phyloP scores from a whole-genome alignment of 495 filamentous ascomycete genomes.

The Penicillium paxilli region DNA sequence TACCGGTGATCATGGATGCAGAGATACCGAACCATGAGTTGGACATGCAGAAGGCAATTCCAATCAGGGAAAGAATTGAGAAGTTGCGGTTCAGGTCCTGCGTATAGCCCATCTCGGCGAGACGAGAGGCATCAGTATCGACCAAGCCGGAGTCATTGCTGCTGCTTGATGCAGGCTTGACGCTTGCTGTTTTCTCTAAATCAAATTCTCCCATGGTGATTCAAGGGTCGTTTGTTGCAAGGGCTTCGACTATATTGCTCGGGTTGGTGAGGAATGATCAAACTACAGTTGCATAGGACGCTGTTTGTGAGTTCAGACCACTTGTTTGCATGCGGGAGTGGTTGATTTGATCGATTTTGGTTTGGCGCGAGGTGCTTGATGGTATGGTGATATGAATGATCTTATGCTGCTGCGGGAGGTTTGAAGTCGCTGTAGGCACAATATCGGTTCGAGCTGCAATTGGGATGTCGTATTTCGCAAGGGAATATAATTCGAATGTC shows the following conservation, averaged over 20 bases:
- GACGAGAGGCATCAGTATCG: conserved; percentile 31
- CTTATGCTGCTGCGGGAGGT: background rate
- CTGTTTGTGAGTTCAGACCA: background rate
- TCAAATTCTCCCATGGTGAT: conserved; percentile 18
- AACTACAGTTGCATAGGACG: background rate
- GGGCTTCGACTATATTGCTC: background rate
- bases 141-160: conserved; percentile 18
- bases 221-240: background rate
- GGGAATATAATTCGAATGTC: background rate
- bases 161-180: conserved; percentile 14
- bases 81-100: conserved; percentile 60
- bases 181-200: conserved; percentile 26
- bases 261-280: background rate
- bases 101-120: conserved; percentile 58
- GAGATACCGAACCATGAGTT: conserved; percentile 68
- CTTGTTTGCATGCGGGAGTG: conserved; percentile 2
- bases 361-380: too few relatives aligned
- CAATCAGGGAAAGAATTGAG: conserved; percentile 56
- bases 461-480: conserved; percentile 3
- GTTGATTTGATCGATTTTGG: background rate
- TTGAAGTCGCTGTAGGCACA: background rate
- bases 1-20: conserved; percentile 57
- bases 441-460: background rate
- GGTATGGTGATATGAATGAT: background rate
- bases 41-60: conserved; percentile 61